Evolutionary conservation across 306 rosid species (phyloP), one percentile per base, ranked within the genome.

Genomic region (Lathyrus tuberosus): DNA sequence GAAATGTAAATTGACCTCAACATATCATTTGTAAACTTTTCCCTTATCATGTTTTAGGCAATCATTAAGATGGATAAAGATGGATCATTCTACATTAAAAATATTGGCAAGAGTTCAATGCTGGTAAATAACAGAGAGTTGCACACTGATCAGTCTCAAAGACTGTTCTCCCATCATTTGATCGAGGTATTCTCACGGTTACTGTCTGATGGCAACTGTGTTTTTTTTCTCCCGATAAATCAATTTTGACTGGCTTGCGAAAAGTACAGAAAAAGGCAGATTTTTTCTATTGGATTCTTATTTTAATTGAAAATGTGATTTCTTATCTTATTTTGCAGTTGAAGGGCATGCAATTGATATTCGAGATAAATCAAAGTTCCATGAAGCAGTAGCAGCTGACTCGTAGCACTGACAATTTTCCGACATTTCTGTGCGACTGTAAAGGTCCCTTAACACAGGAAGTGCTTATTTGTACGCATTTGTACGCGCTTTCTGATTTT

Each of bases 91-190:
- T 70, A 41, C 81, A 84, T 95, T 60, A 83, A 76, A 77, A 95
- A 95, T 82, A 83, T 95, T 31, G 96, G 96, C 76, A 87, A 78
- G 80, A 81, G 82, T 74, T 69, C 82, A 47, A 84, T 95, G 80
- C 76, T 77, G 48, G 87, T 95, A 65, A 91, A 91, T 76, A 79
- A 78, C 88, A 89, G 71, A 76, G 99, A 87, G 73, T 86, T 91
- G 67, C 84, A 71, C 52, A 70, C 79, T 49, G 89, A 94, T 66
- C 96, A 84, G 70, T 83, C 86, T 76, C 74, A 84, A 71, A 75
- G 62, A 76, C 89, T 95, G 49, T 71, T 66, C 56, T 83, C 95
- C 64, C 76, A 76, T 81, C 86, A 89, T 86, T 81, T 95, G 79
- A 79, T 95, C 63, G 96, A 91, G 99, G 99, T 94, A 88, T 62